Base-by-base conservation (phyloP, 2,329 filamentous ascomycete genomes). In the Fusarium xyrophilum region DNA sequence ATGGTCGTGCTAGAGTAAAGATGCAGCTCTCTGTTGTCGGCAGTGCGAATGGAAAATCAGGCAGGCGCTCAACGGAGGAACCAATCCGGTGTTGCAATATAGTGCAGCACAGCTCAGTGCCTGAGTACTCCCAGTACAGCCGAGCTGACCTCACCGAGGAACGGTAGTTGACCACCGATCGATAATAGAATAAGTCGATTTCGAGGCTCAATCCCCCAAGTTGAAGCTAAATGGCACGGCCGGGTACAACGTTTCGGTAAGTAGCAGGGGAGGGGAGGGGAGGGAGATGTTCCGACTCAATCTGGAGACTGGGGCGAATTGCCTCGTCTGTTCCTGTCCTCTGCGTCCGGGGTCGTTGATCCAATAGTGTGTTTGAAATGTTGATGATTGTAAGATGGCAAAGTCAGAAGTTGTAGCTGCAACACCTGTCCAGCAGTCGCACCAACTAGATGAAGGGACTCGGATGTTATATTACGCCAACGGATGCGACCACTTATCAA, bases 1-100 rank as follows among this genome's bases (percentile, higher is more conserved):
- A 63, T 35, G 53, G 15, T 3, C n/a, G 21, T 64, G 30, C 14
- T 32, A 11, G 30, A 38, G 39, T 19, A 25, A 15, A 65, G 43
- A 6, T 32, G 28, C 48, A 56, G 27, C 39, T 52, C 32, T 30
- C n/a, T 32, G n/a, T 3, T 36, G 33, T 27, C 38, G 43, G 50
- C 38, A 43, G 38, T 28, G 13, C 19, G 19, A 23, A 28, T 35
- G 51, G 35, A 35, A 35, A 36, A 27, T 36, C 53, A 59, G 66
- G 53, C 56, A 60, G 55, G 48, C 52, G 36, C 42, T 42, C 23
- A 40, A 62, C 48, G 67, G 67, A 70, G 67, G 57, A 69, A 55
- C 51, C 58, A 47, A 64, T 57, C 58, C 67, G 63, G 62, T 7
- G 36, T 19, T 47, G 62, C 47, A 56, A 23, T 23, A 61, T 3